Evolutionary conservation across 345 rosid species (phyloP), one percentile per base, ranked within the genome.

Genomic region (Hirschfeldia incana): DNA sequence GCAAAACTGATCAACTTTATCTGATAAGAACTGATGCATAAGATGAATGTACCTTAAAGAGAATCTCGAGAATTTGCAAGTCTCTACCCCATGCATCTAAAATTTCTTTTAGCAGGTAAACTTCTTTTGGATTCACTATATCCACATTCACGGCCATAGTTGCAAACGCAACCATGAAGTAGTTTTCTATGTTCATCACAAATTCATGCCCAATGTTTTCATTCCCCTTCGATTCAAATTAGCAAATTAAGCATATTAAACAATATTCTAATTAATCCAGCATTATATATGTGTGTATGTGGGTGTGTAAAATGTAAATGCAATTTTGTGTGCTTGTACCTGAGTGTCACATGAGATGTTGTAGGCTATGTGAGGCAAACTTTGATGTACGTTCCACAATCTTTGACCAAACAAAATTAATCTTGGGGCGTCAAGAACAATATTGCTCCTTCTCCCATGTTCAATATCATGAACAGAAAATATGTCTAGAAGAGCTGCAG

Each of bases 11-110:
- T 53, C n/a, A 26, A 65, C 32, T 57, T 4, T 15, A 67, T 42
- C 21, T 10, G 29, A 17, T 10, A 59, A 30, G 32, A 34, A 7
- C 1, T 17, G 6, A 57, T 57, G 36, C n/a, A 28, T 55, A 57
- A 65, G 26, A 63, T 17, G 33, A 11, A 32, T 36, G 36, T 67
- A 76, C 79, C 80, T 67, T 59, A 16, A 76, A 76, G 2, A 30
- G 17, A 11, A 76, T 68, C n/a, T 68, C 15, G 5, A 76, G 61
- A 2, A 30, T 4, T 6, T 0, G 9, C 34, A 68, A 17, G 21
- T 4, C 15, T 59, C 28, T n/a, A 16, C 26, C 1, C 74, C 73
- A 67, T 0, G 26, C 33, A 29, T 8, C 11, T 1, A 76, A 59
- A 1, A 76, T 2, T 68, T 68, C 1, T 0, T 26, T 9, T 1